A percentile compares a stretch with the other conserved stretches of the same genome.
phyloP scores from a whole-genome alignment of 2,329 filamentous ascomycete genomes.

The Tolypocladium tundrense region DNA sequence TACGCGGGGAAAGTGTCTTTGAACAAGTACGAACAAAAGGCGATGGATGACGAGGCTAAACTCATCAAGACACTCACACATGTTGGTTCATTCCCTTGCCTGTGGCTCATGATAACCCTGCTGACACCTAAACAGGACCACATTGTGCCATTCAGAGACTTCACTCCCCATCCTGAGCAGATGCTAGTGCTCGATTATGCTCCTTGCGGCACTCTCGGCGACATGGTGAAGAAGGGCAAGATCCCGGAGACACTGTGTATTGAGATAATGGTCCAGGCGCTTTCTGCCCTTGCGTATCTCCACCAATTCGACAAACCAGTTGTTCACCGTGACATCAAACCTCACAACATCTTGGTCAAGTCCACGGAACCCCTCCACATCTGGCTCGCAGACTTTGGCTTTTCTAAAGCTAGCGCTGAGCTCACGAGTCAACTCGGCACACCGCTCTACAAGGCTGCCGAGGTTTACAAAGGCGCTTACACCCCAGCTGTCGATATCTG shows the following conservation, averaged over 20 bases:
- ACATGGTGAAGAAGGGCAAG: accelerated
- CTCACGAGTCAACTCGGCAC: neutral
- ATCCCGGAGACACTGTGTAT: neutral
- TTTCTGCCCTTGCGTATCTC: neutral
- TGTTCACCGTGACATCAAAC: neutral
- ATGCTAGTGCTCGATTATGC: too few species aligned
- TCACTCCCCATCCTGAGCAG: too few species aligned
- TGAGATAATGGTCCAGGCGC: neutral
- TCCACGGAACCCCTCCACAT: neutral
- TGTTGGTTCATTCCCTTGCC: too few species aligned
- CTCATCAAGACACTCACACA: too few species aligned
- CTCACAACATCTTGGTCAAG: neutral
- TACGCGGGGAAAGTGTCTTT: too few species aligned
- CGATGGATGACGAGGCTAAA: too few species aligned
- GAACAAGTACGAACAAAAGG: too few species aligned
- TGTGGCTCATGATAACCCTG: too few species aligned
- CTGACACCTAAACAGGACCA: too few species aligned
- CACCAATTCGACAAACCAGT: neutral
- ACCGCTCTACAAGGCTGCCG: neutral
- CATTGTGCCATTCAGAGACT: too few species aligned
- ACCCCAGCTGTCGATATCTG: neutral
- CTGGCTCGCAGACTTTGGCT: neutral
- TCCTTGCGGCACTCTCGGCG: neutral
- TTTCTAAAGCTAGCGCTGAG: neutral
- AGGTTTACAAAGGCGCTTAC: neutral